phyloP scores from a whole-genome alignment of 208 protist species.

The Leishmania tarentolae region DNA sequence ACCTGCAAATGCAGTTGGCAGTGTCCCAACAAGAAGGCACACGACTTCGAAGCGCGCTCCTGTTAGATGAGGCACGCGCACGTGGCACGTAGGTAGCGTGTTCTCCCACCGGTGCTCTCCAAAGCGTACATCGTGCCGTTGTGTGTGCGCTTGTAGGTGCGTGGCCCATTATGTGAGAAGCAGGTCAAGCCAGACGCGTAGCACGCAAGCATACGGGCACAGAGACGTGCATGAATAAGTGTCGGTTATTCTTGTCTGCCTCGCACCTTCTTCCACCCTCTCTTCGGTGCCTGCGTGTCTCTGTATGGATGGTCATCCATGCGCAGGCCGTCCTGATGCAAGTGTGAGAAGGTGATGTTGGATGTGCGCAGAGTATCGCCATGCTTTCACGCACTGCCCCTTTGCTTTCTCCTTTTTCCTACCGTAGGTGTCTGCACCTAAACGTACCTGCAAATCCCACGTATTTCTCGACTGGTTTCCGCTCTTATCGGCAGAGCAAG shows the following conservation, averaged over 20 bases:
- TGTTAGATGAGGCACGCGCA: background rate
- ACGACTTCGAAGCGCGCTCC: constrained; percentile 37
- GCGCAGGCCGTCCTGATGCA: background rate
- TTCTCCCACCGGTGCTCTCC: background rate
- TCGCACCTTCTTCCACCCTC: background rate
- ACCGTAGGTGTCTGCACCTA: background rate
- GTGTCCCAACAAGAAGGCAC: constrained; percentile 27
- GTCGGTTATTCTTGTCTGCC: background rate
- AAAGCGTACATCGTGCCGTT: background rate
- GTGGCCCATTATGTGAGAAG: background rate
- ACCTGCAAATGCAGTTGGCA: constrained; percentile 43
- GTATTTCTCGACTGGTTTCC: background rate
- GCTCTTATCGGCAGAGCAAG: background rate
- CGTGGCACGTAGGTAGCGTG: background rate
- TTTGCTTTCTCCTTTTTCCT: background rate
- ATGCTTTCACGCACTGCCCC: background rate
- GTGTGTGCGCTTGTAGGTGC: background rate
- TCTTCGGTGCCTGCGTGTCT: background rate
- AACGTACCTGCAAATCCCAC: background rate
- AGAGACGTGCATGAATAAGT: background rate
- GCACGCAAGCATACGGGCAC: background rate
- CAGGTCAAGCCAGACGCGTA: background rate
- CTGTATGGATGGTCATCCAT: background rate
- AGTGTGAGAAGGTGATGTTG: background rate
- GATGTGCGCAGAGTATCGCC: background rate